These are phyloP conservation scores for Termitomyces sp. DNA, from an alignment of 768 basidiomycete species.

Conservation along the genomic window DNA sequence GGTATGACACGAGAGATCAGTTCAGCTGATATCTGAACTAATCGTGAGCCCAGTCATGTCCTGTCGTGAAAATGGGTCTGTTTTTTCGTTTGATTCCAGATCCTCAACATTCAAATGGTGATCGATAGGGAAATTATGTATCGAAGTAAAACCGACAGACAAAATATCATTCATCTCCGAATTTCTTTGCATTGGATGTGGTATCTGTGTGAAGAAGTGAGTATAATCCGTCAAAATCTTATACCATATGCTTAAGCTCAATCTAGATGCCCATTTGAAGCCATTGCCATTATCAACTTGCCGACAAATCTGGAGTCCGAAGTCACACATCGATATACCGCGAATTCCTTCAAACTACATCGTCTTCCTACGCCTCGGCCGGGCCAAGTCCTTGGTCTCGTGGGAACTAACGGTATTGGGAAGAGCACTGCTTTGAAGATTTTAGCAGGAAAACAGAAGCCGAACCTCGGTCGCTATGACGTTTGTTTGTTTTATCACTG, in stretches of 20 bases:
- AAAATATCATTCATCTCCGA: slow-evolving; percentile 99
- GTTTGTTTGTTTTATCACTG: slow-evolving; percentile 33
- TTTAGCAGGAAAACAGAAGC: slow-evolving; percentile 94
- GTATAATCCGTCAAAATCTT: slow-evolving; percentile 19
- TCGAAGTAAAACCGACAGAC: slow-evolving; percentile 92
- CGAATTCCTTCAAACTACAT: slow-evolving; percentile 98
- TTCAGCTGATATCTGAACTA: slow-evolving; percentile 7
- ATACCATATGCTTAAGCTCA: background rate
- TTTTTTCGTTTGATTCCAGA: background rate
- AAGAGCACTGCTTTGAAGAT: slow-evolving; percentile 98
- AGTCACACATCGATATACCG: slow-evolving; percentile 97
- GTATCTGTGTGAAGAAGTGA: slow-evolving; percentile 99
- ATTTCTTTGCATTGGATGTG: slow-evolving; percentile 97
- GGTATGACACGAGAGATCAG: slow-evolving; percentile 30
- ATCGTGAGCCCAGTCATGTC: slow-evolving; percentile 17
- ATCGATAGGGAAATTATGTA: slow-evolving; percentile 85
- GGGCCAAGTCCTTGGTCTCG: slow-evolving; percentile 97
- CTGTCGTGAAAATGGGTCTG: slow-evolving; percentile 21
- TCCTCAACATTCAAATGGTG: background rate
- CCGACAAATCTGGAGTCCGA: slow-evolving; percentile 94
- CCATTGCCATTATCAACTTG: slow-evolving; percentile 97
- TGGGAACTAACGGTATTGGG: slow-evolving; percentile 99
- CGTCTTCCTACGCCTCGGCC: slow-evolving; percentile 95
- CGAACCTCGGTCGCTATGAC: slow-evolving; percentile 95
- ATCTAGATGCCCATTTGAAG: slow-evolving; percentile 94